phyloP scores from a whole-genome alignment of 306 rosid genomes.

The Cicer bijugum region DNA sequence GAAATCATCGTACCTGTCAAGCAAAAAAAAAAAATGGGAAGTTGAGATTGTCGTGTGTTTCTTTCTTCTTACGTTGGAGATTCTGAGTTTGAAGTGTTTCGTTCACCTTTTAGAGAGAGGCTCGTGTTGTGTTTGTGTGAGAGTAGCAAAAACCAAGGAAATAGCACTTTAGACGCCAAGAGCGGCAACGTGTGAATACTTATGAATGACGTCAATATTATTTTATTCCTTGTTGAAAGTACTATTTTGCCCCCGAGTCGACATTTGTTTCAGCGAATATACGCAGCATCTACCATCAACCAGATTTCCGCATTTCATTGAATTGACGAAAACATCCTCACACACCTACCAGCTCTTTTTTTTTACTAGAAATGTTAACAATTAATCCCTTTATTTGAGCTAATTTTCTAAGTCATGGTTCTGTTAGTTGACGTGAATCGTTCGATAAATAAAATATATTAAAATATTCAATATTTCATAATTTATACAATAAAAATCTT shows the following conservation, averaged over 20 bases:
- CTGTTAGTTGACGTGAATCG: too few relatives aligned
- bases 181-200: conserved; percentile 33
- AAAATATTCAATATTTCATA: too few relatives aligned
- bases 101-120: background rate
- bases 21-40: background rate
- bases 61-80: background rate
- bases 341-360: background rate
- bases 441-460: too few relatives aligned
- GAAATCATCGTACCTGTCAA: conserved; percentile 41
- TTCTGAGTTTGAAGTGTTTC: background rate
- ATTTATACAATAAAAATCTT: too few relatives aligned
- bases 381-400: too few relatives aligned
- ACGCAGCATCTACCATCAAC: background rate
- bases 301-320: background rate
- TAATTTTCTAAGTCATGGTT: too few relatives aligned
- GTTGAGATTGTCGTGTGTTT: background rate
- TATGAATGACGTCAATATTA: conserved; percentile 28
- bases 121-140: background rate
- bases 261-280: background rate
- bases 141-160: background rate
- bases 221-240: background rate
- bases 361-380: too few relatives aligned
- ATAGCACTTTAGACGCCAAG: background rate
- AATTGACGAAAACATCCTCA: conserved; percentile 45
- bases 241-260: conserved; percentile 32